These are phyloP conservation scores for Clathrospora elynae DNA, from an alignment of 2,329 filamentous ascomycete species.

Conservation along the genomic window DNA sequence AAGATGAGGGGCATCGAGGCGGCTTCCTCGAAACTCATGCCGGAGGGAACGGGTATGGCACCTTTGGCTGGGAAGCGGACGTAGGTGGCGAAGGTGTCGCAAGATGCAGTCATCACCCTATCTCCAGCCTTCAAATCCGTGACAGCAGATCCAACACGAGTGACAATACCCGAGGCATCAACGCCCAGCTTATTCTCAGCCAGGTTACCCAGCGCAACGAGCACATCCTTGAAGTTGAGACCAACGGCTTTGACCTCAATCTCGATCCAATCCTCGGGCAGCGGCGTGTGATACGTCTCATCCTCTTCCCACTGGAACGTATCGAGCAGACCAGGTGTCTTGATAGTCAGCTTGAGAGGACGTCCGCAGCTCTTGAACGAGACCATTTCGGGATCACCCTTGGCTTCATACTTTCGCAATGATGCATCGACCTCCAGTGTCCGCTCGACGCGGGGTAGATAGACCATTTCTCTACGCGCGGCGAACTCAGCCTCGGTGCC, in stretches of 20 bases:
- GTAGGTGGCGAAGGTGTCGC: slow-evolving; percentile 9
- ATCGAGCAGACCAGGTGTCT: slow-evolving; percentile 8
- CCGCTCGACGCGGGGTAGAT: slow-evolving; percentile 9
- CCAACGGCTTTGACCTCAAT: slow-evolving; percentile 8
- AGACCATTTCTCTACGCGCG: slow-evolving; percentile 6
- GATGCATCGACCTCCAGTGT: slow-evolving; percentile 5
- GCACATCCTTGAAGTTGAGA: slow-evolving; percentile 11
- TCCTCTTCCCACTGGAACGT: slow-evolving; percentile 11
- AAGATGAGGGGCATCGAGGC: slow-evolving; percentile 13
- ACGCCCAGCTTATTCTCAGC: slow-evolving; percentile 9
- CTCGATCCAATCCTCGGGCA: slow-evolving; percentile 4
- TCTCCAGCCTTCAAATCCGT: slow-evolving; percentile 5
- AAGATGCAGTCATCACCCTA: slow-evolving; percentile 9
- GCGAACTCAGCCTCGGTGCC: slow-evolving; percentile 10
- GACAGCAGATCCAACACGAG: slow-evolving; percentile 5
- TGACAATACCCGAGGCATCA: slow-evolving; percentile 5
- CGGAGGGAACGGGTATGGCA: slow-evolving; percentile 3
- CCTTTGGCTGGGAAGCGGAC: slow-evolving; percentile 14
- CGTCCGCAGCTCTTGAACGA: slow-evolving; percentile 7
- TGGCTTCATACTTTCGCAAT: slow-evolving; percentile 12
- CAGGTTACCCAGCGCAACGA: slow-evolving; percentile 7
- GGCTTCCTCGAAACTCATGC: slow-evolving; percentile 11
- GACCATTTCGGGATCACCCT: slow-evolving; percentile 10
- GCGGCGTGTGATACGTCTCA: slow-evolving; percentile 3
- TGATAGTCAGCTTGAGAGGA: slow-evolving; percentile 8